Base-by-base conservation (phyloP, 163 green algal genomes). In the Scenedesmus sp. region DNA sequence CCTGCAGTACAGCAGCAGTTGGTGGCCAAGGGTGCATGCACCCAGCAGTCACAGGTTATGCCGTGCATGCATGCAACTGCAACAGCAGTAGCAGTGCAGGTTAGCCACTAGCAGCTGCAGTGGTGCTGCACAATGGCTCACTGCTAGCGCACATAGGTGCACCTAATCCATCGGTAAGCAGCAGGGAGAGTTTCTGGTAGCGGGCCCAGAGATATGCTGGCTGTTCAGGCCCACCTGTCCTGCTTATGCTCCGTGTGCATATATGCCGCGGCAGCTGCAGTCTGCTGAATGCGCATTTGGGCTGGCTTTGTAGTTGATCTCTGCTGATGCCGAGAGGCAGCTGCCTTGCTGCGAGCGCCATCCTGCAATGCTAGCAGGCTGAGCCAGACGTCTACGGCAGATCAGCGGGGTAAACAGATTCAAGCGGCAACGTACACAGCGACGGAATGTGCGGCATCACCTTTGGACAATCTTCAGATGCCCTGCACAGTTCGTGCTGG, bases 191-290 rank as follows among this genome's bases (percentile, higher is more conserved):
- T 79, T 23, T 52, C 23, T 79, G 70, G 5, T 52, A 52, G 23
- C 12, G 12, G 20, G 70, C 70, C 5, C 23, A 79, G 70, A 23
- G 70, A 79, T 23, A 52, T 10, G 70, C 70, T 79, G 70, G 23
- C 23, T 64, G 8, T 46, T 79, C 70, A 52, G 23, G 70, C 70
- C 70, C 70, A 79, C 54, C 54, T 87, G 82, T 67, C 82, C 23
- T 70, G 82, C n/a, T 77, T n/a, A 66, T 88, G 67, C 83, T 46
- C 18, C 9, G 54, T 57, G 82, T 70, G 54, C 83, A 88, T 77
- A 74, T 88, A 46, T 76, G 56, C 83, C 83, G 83, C 2, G 57
- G 10, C 20, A 52, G 59, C 57, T 88, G 83, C 23, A 52, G 23
- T 79, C 70, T 77, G 59, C 23, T 54, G 59, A 64, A 87, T 73